phyloP scores from a whole-genome alignment of 345 rosid species.

The Eucalyptus cladocalyx region DNA sequence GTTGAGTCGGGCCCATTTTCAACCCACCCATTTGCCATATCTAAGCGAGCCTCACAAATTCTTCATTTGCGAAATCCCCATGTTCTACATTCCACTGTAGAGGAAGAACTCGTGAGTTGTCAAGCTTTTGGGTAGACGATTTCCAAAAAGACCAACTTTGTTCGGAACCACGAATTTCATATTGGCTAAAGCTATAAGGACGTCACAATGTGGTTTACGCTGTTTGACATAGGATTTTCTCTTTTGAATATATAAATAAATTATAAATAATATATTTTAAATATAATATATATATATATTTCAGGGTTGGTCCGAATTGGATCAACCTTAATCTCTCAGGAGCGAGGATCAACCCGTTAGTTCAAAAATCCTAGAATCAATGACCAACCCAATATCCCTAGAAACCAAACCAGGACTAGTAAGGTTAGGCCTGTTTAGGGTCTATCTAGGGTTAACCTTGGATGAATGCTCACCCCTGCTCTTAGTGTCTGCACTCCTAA shows the following conservation, averaged over 20 bases:
- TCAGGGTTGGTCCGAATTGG: too few relatives aligned
- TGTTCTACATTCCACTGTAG: not conserved
- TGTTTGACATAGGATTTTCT: too few relatives aligned
- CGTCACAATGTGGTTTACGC: not conserved
- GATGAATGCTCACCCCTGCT: too few relatives aligned
- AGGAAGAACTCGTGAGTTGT: not conserved
- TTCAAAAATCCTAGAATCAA: rapidly evolving
- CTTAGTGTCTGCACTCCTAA: too few relatives aligned
- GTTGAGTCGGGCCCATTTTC: not conserved
- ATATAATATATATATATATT: too few relatives aligned
- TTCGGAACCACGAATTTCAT: not conserved
- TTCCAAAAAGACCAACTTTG: not conserved
- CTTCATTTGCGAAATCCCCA: not conserved
- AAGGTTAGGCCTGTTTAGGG: too few relatives aligned
- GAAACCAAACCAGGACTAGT: too few relatives aligned
- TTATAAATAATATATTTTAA: too few relatives aligned
- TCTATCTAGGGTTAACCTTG: too few relatives aligned
- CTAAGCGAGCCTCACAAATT: not conserved
- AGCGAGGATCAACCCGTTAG: rapidly evolving
- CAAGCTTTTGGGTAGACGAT: not conserved
- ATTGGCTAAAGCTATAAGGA: not conserved
- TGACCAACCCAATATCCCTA: rapidly evolving
- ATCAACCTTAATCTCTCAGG: too few relatives aligned
- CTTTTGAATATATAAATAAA: too few relatives aligned
- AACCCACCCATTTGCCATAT: not conserved